Evolutionary conservation across 1,284 basidiomycete species (phyloP).

Genomic region (Peniophora sp.): DNA sequence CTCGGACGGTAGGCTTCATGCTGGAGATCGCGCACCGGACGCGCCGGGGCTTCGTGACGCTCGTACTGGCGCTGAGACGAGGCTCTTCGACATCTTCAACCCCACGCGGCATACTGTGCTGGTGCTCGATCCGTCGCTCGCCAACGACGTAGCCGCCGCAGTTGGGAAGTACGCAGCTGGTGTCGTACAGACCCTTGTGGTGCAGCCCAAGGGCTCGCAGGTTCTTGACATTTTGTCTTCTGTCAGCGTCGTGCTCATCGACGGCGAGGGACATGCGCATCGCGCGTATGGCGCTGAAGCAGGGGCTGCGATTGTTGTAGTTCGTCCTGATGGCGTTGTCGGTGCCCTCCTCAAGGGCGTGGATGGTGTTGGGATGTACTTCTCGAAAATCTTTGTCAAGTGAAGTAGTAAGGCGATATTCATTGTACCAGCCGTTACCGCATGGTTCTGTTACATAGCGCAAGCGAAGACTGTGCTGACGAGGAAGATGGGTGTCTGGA

Average conservation of each 20-base stretch:
- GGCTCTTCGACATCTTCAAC: slow-evolving; percentile 4
- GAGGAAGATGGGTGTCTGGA: no score
- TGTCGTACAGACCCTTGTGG: slow-evolving; percentile 18
- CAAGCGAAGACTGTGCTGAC: no score
- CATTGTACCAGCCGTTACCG: no score
- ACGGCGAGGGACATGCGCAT: slow-evolving; percentile 20
- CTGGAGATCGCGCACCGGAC: slow-evolving; percentile 1
- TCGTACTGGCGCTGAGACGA: not conserved
- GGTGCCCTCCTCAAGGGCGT: slow-evolving; percentile 27
- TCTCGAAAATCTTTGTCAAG: slow-evolving; percentile 12
- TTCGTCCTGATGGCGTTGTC: slow-evolving; percentile 33
- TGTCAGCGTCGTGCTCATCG: slow-evolving; percentile 8
- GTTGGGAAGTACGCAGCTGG: slow-evolving; percentile 16
- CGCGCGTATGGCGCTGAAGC: slow-evolving; percentile 25
- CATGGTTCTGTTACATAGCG: no score
- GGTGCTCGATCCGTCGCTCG: not conserved
- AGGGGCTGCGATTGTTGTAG: slow-evolving; percentile 24
- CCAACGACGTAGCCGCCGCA: slow-evolving; percentile 10
- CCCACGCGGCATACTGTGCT: slow-evolving; percentile 1
- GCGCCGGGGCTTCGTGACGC: not conserved
- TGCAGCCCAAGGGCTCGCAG: not conserved
- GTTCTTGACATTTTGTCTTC: not conserved
- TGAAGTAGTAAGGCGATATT: no score
- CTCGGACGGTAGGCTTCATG: slow-evolving; percentile 8
- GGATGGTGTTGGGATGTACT: slow-evolving; percentile 25